Evolutionary conservation across 805 yeast species (phyloP).

Genomic region (Yamadazyma scolyti): DNA sequence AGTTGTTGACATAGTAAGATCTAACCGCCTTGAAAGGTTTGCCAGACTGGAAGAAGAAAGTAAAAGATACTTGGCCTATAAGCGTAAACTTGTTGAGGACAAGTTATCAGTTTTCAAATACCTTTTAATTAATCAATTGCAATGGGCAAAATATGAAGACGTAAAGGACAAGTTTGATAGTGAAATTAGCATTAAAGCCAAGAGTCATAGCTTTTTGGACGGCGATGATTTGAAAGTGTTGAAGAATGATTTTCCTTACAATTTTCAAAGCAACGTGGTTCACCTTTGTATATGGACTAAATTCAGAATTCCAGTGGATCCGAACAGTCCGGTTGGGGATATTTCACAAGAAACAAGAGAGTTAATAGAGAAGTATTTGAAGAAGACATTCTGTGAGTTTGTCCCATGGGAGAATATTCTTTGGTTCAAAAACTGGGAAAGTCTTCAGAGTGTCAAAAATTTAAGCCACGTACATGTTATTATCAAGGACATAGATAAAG

Average conservation of each 20-base stretch:
- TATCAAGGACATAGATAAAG: slow-evolving; percentile 36
- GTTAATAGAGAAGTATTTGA: slow-evolving; percentile 43
- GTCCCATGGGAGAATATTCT: slow-evolving; percentile 35
- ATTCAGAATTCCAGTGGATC: slow-evolving; percentile 49
- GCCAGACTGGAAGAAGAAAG: slow-evolving; percentile 46
- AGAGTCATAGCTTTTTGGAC: slow-evolving; percentile 35
- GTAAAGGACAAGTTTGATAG: slow-evolving; percentile 16
- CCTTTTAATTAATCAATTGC: slow-evolving; percentile 43
- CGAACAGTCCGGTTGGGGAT: slow-evolving; percentile 47
- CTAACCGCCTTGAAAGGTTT: slow-evolving; percentile 44
- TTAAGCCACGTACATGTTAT: slow-evolving; percentile 72
- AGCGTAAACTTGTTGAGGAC: slow-evolving; percentile 29
- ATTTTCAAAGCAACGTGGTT: slow-evolving; percentile 45
- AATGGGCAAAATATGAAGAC: slow-evolving; percentile 43
- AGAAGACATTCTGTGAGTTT: slow-evolving; percentile 46
- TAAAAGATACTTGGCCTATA: slow-evolving; percentile 45
- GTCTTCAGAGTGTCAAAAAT: slow-evolving; percentile 62
- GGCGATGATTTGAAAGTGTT: slow-evolving; percentile 43
- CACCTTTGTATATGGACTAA: slow-evolving; percentile 73
- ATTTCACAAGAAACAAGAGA: slow-evolving; percentile 40
- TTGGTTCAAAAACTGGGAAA: slow-evolving; percentile 75
- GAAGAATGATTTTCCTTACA: slow-evolving; percentile 65
- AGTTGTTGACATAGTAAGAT: slow-evolving; percentile 30
- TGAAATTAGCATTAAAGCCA: slow-evolving; percentile 11
- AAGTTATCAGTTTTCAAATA: slow-evolving; percentile 45